These are phyloP conservation scores for Maudiozyma serrabonitensis DNA, from an alignment of 805 yeast species.

Conservation along the genomic window DNA sequence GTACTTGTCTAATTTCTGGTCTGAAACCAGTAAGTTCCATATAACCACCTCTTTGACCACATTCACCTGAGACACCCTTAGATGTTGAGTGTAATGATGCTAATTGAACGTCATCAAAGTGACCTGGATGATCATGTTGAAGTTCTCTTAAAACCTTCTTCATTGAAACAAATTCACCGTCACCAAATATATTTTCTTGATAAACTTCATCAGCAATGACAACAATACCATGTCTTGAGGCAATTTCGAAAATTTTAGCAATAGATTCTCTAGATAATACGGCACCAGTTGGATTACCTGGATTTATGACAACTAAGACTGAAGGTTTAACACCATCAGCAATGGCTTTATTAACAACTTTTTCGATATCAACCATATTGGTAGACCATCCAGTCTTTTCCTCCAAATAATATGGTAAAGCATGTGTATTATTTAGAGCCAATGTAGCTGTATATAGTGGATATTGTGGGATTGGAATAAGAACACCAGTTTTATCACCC, in stretches of 20 bases:
- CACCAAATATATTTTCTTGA: conserved; percentile 81
- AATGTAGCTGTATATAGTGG: conserved; percentile 95
- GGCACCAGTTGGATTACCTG: conserved; percentile 98
- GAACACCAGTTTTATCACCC: conserved; percentile 61
- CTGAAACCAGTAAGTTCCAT: conserved; percentile 86
- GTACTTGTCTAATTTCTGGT: conserved; percentile 54
- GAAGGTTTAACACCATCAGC: conserved; percentile 53
- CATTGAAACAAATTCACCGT: conserved; percentile 67
- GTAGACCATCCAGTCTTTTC: conserved; percentile 82
- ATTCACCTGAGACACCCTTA: conserved; percentile 95
- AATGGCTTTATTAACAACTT: conserved; percentile 39
- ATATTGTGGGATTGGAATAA: conserved; percentile 97
- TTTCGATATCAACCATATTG: conserved; percentile 53
- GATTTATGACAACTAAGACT: conserved; percentile 87
- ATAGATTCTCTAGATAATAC: conserved; percentile 59
- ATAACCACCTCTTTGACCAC: conserved; percentile 99
- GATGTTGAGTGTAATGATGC: conserved; percentile 97
- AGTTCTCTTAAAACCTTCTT: conserved; percentile 66
- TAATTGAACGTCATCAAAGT: conserved; percentile 65
- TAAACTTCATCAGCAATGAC: conserved; percentile 96
- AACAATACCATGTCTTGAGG: conserved; percentile 77
- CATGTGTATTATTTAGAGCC: conserved; percentile 70
- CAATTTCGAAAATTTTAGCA: conserved; percentile 60
- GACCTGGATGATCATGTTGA: conserved; percentile 43
- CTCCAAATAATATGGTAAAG: conserved; percentile 78